phyloP scores from a whole-genome alignment of 495 filamentous ascomycete genomes.

The Talaromyces proteolyticus region DNA sequence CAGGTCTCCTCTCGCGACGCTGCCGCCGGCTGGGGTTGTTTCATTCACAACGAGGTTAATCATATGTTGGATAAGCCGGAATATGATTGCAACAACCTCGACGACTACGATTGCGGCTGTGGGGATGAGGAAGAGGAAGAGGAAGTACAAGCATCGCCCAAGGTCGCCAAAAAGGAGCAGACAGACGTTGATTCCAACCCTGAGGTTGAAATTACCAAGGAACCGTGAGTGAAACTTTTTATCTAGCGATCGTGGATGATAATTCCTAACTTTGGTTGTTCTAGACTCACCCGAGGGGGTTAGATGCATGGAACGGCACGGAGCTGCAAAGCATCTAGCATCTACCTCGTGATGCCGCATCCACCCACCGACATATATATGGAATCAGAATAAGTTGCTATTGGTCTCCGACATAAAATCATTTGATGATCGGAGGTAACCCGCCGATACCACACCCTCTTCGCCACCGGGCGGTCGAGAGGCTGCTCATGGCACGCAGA shows the following conservation, averaged over 20 bases:
- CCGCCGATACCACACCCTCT: neutral
- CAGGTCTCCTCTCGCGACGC: slow-evolving; percentile 79
- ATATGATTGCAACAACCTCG: slow-evolving; percentile 87
- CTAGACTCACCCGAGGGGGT: slow-evolving; percentile 6
- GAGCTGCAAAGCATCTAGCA: neutral
- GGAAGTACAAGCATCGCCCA: slow-evolving; percentile 6
- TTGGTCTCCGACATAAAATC: no score
- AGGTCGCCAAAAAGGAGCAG: slow-evolving; percentile 6
- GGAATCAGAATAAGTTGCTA: no score
- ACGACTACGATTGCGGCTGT: slow-evolving; percentile 95
- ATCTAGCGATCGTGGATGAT: neutral
- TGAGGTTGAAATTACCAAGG: slow-evolving; percentile 35
- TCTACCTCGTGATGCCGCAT: neutral
- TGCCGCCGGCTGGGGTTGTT: slow-evolving; percentile 88
- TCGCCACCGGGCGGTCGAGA: no score
- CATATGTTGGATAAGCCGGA: slow-evolving; percentile 70
- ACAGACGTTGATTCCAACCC: slow-evolving; percentile 6
- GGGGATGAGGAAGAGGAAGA: slow-evolving; percentile 50
- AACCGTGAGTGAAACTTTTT: slow-evolving; percentile 22
- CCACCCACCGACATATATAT: no score
- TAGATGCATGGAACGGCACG: neutral
- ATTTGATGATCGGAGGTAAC: no score
- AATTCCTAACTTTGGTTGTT: neutral
- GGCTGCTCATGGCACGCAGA: neutral
- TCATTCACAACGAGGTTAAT: slow-evolving; percentile 94